Percentiles rank a stretch among this genome's conserved stretches.
These are phyloP conservation scores for Leucocoprinus birnbaumii DNA, from an alignment of 768 basidiomycete species.

Conservation along the genomic window DNA sequence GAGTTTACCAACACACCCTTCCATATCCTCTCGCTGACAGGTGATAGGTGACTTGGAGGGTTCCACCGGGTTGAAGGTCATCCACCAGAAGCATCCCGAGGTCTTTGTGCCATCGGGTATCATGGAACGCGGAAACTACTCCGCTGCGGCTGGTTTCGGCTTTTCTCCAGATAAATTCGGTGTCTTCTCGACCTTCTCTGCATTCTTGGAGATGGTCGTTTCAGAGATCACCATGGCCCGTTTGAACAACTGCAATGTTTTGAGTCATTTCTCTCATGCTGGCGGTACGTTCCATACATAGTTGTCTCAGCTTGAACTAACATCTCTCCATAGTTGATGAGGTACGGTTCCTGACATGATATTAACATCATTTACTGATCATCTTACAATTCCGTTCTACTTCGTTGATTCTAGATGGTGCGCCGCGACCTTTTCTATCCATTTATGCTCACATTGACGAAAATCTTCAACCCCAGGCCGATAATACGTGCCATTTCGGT, in stretches of 20 bases:
- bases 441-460: not conserved
- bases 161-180: slow-evolving; percentile 81
- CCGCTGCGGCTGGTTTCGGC: slow-evolving; percentile 84
- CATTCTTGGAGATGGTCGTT: slow-evolving; percentile 89
- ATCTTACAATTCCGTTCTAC: not conserved
- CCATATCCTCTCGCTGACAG: not conserved
- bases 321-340: slow-evolving; percentile 52
- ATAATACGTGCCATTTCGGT: slow-evolving; percentile 49
- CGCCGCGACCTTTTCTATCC: slow-evolving; percentile 7
- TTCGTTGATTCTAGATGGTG: slow-evolving; percentile 25
- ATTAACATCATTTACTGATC: not conserved
- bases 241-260: slow-evolving; percentile 83
- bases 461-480: slow-evolving; percentile 28
- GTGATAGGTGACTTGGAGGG: slow-evolving; percentile 76
- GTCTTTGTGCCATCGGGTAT: slow-evolving; percentile 84
- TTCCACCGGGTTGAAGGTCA: slow-evolving; percentile 84
- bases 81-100: slow-evolving; percentile 89
- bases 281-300: slow-evolving; percentile 48
- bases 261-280: slow-evolving; percentile 88
- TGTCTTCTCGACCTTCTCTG: slow-evolving; percentile 88
- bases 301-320: not conserved
- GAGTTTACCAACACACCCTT: slow-evolving; percentile 21
- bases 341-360: slow-evolving; percentile 24
- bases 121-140: slow-evolving; percentile 84
- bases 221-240: slow-evolving; percentile 94